Base-by-base conservation (phyloP, 2,329 filamentous ascomycete genomes). In the Diplocarpon rosae region DNA sequence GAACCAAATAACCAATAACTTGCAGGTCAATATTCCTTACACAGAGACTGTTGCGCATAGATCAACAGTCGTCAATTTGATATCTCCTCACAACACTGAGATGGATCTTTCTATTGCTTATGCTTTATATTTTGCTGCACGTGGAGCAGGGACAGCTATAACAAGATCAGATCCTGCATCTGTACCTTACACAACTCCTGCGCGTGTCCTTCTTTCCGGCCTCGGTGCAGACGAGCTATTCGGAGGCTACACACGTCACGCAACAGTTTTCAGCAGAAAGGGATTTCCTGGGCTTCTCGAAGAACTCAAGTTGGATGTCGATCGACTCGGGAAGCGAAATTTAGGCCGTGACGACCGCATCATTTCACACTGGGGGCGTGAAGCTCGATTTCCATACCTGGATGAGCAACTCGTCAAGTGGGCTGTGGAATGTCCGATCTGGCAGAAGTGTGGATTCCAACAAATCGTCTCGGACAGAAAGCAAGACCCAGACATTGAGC, bases 71-170 rank as follows among this genome's bases (percentile, higher is more conserved):
- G 74, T 89, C 31, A 72, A 76, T 2, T 69, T 98, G 14, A 95
- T 98, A 62, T 73, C 83, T 54, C 92, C 92, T 0, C 92, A 98
- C 64, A 90, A 95, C 54, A 98, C 92, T 0, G 92, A 98, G 64
- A 98, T 98, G 92, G 92, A 98, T 58, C 71, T 98, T 1, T 98
- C 92, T 3, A 98, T 98, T 56, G 84, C 85, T 0, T 83, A 76
- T 55, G 92, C 92, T 0, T 70, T 98, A n/a, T 96, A 95, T 63
- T 98, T 98, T 66, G 88, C 92, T 5, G 81, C 90, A 0, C 76
- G 87, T 32, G 90, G 88, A 82, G 0, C 52, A 62, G 14, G 67
- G 70, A 32, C 66, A 33, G 54, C 55, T 27, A 49, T 51, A 13
- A 47, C 43, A 3, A 52, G 30, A 30, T 9, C 46, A 11, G 34